Evolutionary conservation across 345 rosid species (phyloP).

Genomic region (Cardamine resedifolia): DNA sequence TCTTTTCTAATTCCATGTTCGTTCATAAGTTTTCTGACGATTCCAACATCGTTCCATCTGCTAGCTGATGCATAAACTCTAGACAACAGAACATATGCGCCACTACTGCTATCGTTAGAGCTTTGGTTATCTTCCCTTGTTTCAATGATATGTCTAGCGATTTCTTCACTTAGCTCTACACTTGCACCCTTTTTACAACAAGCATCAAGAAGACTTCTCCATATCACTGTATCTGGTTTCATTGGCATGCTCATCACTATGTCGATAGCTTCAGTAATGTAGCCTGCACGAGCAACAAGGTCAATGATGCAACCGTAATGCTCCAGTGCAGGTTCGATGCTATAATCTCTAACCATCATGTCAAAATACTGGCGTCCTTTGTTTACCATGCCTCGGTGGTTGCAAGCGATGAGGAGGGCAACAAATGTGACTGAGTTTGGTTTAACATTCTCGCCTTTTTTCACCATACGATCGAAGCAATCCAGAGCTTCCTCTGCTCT

Average conservation of each 20-base stretch:
- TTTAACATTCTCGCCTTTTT: slow-evolving; percentile 26
- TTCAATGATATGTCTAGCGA: slow-evolving; percentile 55
- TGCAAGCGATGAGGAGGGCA: slow-evolving; percentile 71
- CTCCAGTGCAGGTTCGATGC: slow-evolving; percentile 64
- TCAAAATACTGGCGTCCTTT: slow-evolving; percentile 59
- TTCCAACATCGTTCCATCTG: slow-evolving; percentile 74
- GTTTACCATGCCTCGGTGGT: slow-evolving; percentile 62
- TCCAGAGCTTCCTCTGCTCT: slow-evolving; percentile 48
- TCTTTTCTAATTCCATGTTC: slow-evolving; percentile 66
- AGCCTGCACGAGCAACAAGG: slow-evolving; percentile 75
- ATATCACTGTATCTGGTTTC: slow-evolving; percentile 74
- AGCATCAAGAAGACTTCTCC: slow-evolving; percentile 91
- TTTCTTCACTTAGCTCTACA: slow-evolving; percentile 61
- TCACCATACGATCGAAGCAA: slow-evolving; percentile 52
- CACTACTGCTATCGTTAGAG: slow-evolving; percentile 39
- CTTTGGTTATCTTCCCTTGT: slow-evolving; percentile 40
- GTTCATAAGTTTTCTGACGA: slow-evolving; percentile 64
- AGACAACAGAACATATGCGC: slow-evolving; percentile 71
- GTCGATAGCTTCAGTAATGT: slow-evolving; percentile 61
- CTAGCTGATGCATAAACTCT: slow-evolving; percentile 74
- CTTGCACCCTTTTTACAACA: slow-evolving; percentile 63
- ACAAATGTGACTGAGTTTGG: slow-evolving; percentile 69
- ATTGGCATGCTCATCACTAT: slow-evolving; percentile 60
- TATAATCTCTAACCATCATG: slow-evolving; percentile 57
- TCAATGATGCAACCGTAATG: slow-evolving; percentile 82